phyloP scores from a whole-genome alignment of 495 filamentous ascomycete genomes.

The Neurospora sp. region DNA sequence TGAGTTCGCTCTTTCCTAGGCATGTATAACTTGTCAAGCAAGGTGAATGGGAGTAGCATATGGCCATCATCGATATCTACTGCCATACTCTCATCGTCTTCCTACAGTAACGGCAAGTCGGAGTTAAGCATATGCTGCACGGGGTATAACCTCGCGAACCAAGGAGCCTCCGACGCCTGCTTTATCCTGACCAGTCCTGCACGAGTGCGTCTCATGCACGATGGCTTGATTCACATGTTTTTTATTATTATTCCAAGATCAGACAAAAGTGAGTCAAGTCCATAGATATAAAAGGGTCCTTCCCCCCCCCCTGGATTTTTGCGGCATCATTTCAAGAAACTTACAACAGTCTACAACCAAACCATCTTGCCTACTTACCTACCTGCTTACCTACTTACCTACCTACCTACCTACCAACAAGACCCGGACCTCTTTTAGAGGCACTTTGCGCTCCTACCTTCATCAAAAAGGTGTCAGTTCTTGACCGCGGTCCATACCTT shows the following conservation, averaged over 20 bases:
- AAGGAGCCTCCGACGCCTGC: not conserved
- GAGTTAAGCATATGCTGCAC: too few relatives aligned
- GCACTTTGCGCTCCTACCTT: not conserved
- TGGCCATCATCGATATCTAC: too few relatives aligned
- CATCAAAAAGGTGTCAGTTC: not conserved
- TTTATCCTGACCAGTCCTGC: not conserved
- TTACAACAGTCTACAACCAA: not conserved
- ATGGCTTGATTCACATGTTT: not conserved
- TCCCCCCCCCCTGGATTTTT: not conserved
- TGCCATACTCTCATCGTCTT: too few relatives aligned
- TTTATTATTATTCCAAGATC: not conserved
- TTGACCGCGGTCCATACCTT: not conserved
- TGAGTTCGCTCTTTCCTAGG: not conserved
- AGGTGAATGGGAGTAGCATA: too few relatives aligned
- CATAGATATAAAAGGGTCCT: too few relatives aligned
- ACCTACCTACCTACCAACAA: not conserved
- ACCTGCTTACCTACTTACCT: not conserved
- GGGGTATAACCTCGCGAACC: too few relatives aligned
- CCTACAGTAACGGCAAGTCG: too few relatives aligned
- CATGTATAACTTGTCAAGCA: not conserved
- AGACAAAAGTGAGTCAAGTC: not conserved
- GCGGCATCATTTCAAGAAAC: not conserved
- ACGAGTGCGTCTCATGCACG: not conserved
- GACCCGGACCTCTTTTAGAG: not conserved
- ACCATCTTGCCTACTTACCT: not conserved